Conservation (phyloP, 768 basidiomycete genomes). For the Hericium alpestre region DNA sequence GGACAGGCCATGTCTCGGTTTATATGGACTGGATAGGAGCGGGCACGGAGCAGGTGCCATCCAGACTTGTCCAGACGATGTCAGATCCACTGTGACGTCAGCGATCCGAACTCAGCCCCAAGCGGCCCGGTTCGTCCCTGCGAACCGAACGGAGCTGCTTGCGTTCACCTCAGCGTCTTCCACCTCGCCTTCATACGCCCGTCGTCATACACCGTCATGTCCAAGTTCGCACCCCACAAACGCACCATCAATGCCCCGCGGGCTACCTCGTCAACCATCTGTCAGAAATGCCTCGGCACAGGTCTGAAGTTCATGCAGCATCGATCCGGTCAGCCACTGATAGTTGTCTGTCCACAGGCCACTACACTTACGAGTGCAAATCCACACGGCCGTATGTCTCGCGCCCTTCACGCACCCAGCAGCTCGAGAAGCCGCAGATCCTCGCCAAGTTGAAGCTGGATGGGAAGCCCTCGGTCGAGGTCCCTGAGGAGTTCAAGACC, state of each 20-base stretch:
- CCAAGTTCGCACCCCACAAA: slow-evolving; percentile 70
- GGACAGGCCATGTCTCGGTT: too few relatives aligned
- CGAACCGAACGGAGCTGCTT: too few relatives aligned
- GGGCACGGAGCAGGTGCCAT: too few relatives aligned
- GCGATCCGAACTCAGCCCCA: too few relatives aligned
- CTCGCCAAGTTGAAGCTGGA: slow-evolving; percentile 58
- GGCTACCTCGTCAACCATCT: slow-evolving; percentile 56
- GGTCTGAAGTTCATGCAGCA: slow-evolving; percentile 28
- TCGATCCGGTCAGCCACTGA: neutral
- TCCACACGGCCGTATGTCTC: slow-evolving; percentile 69
- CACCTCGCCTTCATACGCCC: too few relatives aligned
- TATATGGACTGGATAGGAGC: too few relatives aligned
- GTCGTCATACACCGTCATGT: slow-evolving; percentile 34
- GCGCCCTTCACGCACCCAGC: slow-evolving; percentile 81
- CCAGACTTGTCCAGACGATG: too few relatives aligned
- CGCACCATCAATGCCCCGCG: slow-evolving; percentile 51
- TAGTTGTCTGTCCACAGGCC: slow-evolving; percentile 36
- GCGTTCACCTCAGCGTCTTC: too few relatives aligned
- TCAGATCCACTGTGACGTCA: too few relatives aligned
- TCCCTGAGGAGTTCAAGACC: slow-evolving; percentile 85
- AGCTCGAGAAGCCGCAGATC: slow-evolving; percentile 66
- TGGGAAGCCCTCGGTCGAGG: slow-evolving; percentile 69
- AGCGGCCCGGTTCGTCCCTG: too few relatives aligned
- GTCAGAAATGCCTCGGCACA: slow-evolving; percentile 71
- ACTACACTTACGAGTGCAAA: slow-evolving; percentile 90